Evolutionary conservation across 164 flowering plant genomes (phyloP).

Genomic region (Aristolochia contorta): DNA sequence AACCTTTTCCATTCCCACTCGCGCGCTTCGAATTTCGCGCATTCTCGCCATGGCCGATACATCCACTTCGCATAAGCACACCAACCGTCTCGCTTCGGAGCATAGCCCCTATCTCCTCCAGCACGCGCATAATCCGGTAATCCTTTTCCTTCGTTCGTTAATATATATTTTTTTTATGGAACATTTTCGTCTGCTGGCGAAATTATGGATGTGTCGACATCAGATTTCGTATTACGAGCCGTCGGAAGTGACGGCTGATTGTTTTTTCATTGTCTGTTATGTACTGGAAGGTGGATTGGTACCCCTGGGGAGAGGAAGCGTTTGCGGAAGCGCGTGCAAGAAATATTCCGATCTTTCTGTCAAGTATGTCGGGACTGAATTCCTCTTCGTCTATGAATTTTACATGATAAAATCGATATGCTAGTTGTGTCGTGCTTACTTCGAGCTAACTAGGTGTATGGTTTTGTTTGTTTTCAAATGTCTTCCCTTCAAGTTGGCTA

Average conservation of each 20-base stretch:
- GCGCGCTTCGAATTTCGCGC: not conserved
- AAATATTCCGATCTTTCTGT: conserved; percentile 81
- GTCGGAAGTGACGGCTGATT: not conserved
- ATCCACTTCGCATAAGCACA: conserved; percentile 23
- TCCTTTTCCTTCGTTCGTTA: too few relatives aligned
- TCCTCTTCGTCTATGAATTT: not conserved
- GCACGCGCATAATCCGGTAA: conserved; percentile 87
- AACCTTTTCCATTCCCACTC: not conserved
- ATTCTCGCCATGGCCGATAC: not conserved
- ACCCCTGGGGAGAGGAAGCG: conserved; percentile 98
- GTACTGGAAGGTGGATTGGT: conserved; percentile 72
- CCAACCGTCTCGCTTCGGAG: conserved; percentile 80
- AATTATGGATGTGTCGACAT: too few relatives aligned
- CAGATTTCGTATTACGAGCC: not conserved
- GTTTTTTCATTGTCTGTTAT: not conserved
- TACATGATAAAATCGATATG: too few relatives aligned
- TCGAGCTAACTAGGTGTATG: too few relatives aligned
- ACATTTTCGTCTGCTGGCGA: too few relatives aligned
- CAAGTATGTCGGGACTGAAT: conserved; percentile 33
- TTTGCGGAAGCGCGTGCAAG: conserved; percentile 67
- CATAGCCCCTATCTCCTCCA: conserved; percentile 97
- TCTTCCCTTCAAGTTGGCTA: conserved; percentile 68
- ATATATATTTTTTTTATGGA: too few relatives aligned
- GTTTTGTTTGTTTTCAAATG: not conserved
- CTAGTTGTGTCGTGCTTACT: too few relatives aligned